Conservation (phyloP, 106 monocot species). For the Dioscorea zingiberensis region DNA sequence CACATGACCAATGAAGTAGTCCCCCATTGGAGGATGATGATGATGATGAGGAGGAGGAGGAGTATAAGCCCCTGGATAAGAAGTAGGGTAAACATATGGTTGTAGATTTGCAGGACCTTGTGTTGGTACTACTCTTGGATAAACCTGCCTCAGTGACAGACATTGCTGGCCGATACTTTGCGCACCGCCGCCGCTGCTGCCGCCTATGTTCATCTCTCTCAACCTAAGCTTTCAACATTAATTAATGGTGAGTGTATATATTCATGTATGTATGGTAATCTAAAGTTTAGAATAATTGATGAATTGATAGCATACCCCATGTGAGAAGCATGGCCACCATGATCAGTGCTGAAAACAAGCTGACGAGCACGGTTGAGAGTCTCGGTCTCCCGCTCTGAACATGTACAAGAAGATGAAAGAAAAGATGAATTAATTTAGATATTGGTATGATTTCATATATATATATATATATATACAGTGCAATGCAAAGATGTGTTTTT, state of each 20-base stretch:
- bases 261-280: too few species aligned
- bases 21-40: slow-evolving; percentile 26
- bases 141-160: slow-evolving; percentile 51
- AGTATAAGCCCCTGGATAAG: slow-evolving; percentile 18
- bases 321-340: slow-evolving; percentile 37
- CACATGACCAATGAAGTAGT: slow-evolving; percentile 77
- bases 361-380: slow-evolving; percentile 95
- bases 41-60: slow-evolving; percentile 25
- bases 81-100: slow-evolving; percentile 38
- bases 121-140: slow-evolving; percentile 45
- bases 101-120: slow-evolving; percentile 18
- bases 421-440: too few species aligned
- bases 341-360: slow-evolving; percentile 83
- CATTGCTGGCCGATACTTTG: slow-evolving; percentile 35
- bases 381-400: slow-evolving; percentile 90
- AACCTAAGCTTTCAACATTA: slow-evolving; percentile 25
- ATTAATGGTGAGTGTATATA: too few species aligned
- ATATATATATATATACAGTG: too few species aligned
- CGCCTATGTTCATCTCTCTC: slow-evolving; percentile 48
- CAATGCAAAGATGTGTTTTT: too few species aligned
- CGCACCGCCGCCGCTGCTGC: neutral
- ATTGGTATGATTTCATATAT: too few species aligned
- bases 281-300: too few species aligned
- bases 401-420: neutral
- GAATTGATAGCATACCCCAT: slow-evolving; percentile 75